Evolutionary conservation across 2,329 filamentous ascomycete genomes (phyloP), one percentile per base, ranked within the genome.

Genomic region (Colletotrichum salicis): DNA sequence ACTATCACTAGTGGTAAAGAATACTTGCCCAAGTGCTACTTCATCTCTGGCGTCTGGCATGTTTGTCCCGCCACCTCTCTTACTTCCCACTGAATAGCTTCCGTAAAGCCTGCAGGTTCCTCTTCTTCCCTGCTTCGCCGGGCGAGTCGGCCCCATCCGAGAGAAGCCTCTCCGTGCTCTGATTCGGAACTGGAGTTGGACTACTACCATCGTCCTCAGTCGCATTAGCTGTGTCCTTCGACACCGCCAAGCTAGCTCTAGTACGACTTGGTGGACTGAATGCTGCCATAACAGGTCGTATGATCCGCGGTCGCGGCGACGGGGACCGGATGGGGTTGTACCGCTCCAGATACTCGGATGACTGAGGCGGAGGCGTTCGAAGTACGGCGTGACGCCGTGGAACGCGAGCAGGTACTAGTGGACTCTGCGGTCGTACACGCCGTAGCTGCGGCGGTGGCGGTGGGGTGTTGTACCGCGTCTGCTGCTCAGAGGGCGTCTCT

Each of bases 341-440:
- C 12, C 76, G 75, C 3, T 83, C 80, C 24, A 82, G 68, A 57
- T 79, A 82, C 70, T 82, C 81, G 6, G 79, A 80, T 10, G 80
- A 80, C 22, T 77, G 77, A 5, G 73, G 73, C 8, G 74, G 71
- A 1, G 73, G 66, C 15, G 72, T 69, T 13, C 60, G 24, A 12
- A 54, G 52, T 35, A 68, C 27, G 12, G 59, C 54, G 7, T 60
- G 52, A 22, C 45, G 70, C 19, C 19, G 37, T 54, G 57, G 19
- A n/a, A 45, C 5, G 10, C 56, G 24, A 48, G 19, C n/a, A 29
- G 60, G 48, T 11, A 31, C 48, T 35, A 72, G 19, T 19, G 58
- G 60, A 33, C 69, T 70, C 24, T 48, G 60, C 29, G 62, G 72
- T 22, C 52, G 54, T 8, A 27, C n/a, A 19, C 54, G 62, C 19